These are phyloP conservation scores for Flaveria brownii DNA, from an alignment of 129 eudicot genomes.

Conservation along the genomic window DNA sequence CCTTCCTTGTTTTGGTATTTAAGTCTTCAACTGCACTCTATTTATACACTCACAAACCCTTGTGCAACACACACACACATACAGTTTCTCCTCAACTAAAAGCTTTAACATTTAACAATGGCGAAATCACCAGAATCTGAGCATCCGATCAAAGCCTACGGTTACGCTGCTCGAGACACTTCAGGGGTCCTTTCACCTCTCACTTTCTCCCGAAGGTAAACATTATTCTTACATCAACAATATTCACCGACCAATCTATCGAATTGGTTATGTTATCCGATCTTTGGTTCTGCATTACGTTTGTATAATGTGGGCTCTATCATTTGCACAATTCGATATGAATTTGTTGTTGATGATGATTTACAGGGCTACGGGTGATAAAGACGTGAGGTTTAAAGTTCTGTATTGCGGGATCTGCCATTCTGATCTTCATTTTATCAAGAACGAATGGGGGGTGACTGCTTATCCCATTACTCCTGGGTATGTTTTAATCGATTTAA, in stretches of 20 bases:
- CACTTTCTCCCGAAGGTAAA: neutral
- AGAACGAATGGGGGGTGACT: conserved; percentile 60
- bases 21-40: too few species aligned
- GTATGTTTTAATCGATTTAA: conserved; percentile 19
- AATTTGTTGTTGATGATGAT: neutral
- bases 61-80: too few species aligned
- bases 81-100: too few species aligned
- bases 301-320: too few species aligned
- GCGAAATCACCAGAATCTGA: neutral
- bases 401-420: conserved; percentile 70
- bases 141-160: neutral
- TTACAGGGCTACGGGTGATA: conserved; percentile 56
- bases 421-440: conserved; percentile 51
- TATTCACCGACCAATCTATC: too few species aligned
- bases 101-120: neutral
- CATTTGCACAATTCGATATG: too few species aligned
- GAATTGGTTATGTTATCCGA: neutral
- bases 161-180: conserved; percentile 9
- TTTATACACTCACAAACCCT: too few species aligned
- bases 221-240: too few species aligned
- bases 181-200: neutral
- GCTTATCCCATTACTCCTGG: conserved; percentile 59
- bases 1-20: too few species aligned
- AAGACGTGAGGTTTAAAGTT: conserved; percentile 59
- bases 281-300: neutral